These are phyloP conservation scores for Podila horticola DNA, from an alignment of 192 early-diverging fungal genomes.

Conservation along the genomic window DNA sequence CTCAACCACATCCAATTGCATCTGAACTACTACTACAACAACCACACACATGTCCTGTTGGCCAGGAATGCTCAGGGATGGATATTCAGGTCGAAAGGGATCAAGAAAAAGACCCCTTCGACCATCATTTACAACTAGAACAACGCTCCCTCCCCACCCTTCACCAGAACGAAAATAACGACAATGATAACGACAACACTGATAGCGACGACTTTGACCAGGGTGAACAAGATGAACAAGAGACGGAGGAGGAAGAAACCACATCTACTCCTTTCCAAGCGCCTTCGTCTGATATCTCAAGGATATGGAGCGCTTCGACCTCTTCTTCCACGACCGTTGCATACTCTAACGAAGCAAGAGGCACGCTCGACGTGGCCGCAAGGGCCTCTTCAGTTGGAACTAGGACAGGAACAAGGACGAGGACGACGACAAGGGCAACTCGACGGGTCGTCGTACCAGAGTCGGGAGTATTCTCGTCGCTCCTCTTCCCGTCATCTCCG, in stretches of 20 bases:
- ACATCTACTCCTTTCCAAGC: not conserved
- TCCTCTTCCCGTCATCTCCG: too few relatives aligned
- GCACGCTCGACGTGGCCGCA: constrained; percentile 3
- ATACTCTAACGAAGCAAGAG: not conserved
- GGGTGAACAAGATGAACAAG: not conserved
- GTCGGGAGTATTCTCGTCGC: too few relatives aligned
- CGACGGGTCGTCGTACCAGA: too few relatives aligned
- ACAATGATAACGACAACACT: not conserved
- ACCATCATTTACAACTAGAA: too few relatives aligned
- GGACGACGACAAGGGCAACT: too few relatives aligned
- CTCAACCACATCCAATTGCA: not conserved
- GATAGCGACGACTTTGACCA: not conserved
- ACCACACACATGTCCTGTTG: too few relatives aligned
- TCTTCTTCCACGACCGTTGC: constrained; percentile 1
- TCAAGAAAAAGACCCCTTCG: too few relatives aligned
- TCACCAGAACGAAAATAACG: not conserved
- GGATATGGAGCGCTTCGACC: not conserved
- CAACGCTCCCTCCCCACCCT: not conserved
- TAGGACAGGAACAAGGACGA: not conserved
- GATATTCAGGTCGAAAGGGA: too few relatives aligned
- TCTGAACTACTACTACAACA: too few relatives aligned
- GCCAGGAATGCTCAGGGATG: too few relatives aligned
- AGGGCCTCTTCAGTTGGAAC: not conserved
- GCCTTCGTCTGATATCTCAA: not conserved
- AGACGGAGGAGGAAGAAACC: not conserved